These are phyloP conservation scores for Rossbeevera mucosa DNA, from an alignment of 768 basidiomycete species.

Conservation along the genomic window DNA sequence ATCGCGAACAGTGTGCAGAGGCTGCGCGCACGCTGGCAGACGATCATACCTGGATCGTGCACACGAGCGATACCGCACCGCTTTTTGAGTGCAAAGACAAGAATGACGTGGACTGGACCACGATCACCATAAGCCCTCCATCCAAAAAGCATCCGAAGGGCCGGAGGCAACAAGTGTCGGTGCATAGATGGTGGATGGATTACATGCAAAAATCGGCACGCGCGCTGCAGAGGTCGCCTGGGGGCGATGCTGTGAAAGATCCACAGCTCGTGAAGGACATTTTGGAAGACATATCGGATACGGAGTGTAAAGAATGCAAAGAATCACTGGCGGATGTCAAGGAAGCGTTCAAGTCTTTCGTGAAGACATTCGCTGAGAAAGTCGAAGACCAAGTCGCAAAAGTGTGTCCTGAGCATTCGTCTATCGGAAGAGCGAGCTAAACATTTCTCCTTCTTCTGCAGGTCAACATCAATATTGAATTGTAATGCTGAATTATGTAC, in stretches of 20 bases:
- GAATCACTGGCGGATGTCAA: neutral
- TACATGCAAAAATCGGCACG: conserved; percentile 13
- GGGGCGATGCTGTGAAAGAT: conserved; percentile 1
- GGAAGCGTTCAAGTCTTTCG: conserved; percentile 7
- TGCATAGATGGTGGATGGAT: conserved; percentile 14
- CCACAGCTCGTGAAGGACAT: neutral
- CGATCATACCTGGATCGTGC: conserved; percentile 10
- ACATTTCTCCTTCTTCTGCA: neutral
- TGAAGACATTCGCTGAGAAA: conserved; percentile 6
- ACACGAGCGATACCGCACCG: no score
- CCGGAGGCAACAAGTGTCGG: neutral
- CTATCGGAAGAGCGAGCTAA: neutral
- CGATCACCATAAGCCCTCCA: neutral
- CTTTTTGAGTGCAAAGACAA: neutral
- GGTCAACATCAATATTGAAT: conserved; percentile 9
- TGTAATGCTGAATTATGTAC: neutral
- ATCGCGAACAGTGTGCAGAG: conserved; percentile 4
- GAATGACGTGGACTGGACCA: neutral
- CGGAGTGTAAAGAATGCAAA: neutral
- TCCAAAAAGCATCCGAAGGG: conserved; percentile 4
- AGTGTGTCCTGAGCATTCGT: neutral
- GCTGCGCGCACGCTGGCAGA: neutral
- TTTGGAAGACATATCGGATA: neutral
- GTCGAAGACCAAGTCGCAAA: conserved; percentile 6
- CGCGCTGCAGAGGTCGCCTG: conserved; percentile 3